Evolutionary conservation across 83 land plant genomes (phyloP).

Genomic region (Picea mariana): DNA sequence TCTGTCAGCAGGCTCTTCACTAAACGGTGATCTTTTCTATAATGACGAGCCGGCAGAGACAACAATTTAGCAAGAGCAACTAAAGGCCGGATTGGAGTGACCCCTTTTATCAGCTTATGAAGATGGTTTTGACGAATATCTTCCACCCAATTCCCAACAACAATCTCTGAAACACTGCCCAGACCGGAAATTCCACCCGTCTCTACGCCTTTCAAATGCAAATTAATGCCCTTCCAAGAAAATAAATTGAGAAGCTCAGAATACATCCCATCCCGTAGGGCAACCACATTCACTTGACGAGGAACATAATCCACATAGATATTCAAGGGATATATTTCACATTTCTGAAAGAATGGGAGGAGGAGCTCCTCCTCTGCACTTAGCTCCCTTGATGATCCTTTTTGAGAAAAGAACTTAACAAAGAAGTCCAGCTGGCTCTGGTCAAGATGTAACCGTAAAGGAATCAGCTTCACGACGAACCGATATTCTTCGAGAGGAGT

Average conservation of each 20-base stretch:
- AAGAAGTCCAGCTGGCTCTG: constrained; percentile 92
- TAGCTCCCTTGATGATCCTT: constrained; percentile 5
- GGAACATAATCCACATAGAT: constrained; percentile 91
- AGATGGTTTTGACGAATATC: constrained; percentile 90
- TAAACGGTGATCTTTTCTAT: constrained; percentile 71
- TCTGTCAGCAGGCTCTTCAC: constrained; percentile 85
- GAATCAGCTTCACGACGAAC: no score
- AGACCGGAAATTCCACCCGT: constrained; percentile 87
- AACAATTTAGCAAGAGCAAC: constrained; percentile 83
- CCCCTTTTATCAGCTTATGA: constrained; percentile 80
- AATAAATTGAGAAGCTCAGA: constrained; percentile 87
- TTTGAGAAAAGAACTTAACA: constrained; percentile 63
- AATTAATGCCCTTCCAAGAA: constrained; percentile 95
- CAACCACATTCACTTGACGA: constrained; percentile 66
- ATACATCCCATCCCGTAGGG: constrained; percentile 80
- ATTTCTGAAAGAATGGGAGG: constrained; percentile 94
- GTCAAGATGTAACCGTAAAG: background rate
- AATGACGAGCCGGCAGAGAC: constrained; percentile 76
- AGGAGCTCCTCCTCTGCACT: constrained; percentile 54
- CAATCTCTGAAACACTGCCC: constrained; percentile 68
- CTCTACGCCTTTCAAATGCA: constrained; percentile 79
- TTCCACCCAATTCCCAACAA: constrained; percentile 92
- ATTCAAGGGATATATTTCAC: constrained; percentile 73
- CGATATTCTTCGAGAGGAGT: constrained; percentile 93
- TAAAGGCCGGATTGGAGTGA: constrained; percentile 74